phyloP scores from a whole-genome alignment of 768 basidiomycete genomes.

The Lactarius evosmus region DNA sequence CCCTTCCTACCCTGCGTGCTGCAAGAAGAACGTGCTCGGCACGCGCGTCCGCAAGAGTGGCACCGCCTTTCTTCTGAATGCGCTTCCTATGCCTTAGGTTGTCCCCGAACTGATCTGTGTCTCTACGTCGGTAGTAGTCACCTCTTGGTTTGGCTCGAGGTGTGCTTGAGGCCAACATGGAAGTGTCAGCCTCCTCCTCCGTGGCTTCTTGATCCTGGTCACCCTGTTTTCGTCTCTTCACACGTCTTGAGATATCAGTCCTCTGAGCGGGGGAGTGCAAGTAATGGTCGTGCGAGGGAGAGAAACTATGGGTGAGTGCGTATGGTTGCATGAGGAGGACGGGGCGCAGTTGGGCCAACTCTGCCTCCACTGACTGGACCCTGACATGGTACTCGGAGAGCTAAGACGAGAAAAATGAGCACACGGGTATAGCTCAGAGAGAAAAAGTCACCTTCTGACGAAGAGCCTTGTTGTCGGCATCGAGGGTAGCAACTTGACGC shows the following conservation, averaged over 20 bases:
- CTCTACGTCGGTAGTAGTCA: conserved; percentile 28
- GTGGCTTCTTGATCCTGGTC: conserved; percentile 32
- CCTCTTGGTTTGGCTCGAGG: conserved; percentile 25
- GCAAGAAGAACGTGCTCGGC: conserved; percentile 69
- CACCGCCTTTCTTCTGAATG: conserved; percentile 34
- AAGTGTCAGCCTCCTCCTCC: conserved; percentile 30
- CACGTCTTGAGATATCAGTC: conserved; percentile 8
- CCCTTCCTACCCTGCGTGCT: conserved; percentile 63
- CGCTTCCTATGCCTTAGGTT: conserved; percentile 30
- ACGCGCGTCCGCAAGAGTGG: conserved; percentile 57
- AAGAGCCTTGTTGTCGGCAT: conserved; percentile 59
- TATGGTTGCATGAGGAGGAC: conserved; percentile 62
- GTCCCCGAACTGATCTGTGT: conserved; percentile 22
- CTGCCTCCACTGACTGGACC: conserved; percentile 54
- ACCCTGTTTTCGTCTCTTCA: conserved; percentile 30
- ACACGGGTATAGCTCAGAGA: background rate
- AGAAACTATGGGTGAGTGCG: conserved; percentile 31
- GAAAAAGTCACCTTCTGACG: conserved; percentile 51
- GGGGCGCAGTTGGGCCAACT: conserved; percentile 63
- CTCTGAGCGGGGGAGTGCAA: conserved; percentile 26
- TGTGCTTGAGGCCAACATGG: conserved; percentile 31
- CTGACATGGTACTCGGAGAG: conserved; percentile 56
- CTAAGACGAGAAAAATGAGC: conserved; percentile 36
- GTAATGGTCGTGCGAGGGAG: conserved; percentile 28
- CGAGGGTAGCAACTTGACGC: conserved; percentile 46